A percentile compares a stretch with the other conserved stretches of the same genome.
Conservation (phyloP, 306 rosid species). For the Vigna radiata region DNA sequence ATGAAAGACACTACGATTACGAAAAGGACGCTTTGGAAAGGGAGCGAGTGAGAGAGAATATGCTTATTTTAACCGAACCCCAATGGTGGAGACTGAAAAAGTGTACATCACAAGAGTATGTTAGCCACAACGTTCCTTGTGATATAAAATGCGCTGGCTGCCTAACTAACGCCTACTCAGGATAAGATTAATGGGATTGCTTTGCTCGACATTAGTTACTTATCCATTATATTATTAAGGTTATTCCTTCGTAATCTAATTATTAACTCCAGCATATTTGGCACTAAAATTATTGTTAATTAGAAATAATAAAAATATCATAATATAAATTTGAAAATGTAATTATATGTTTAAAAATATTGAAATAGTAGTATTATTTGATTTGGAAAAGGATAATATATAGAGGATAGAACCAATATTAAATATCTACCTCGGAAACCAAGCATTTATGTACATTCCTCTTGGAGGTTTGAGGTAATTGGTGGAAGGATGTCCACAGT, state of each 20-base stretch:
- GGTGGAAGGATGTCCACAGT: constrained; percentile 28
- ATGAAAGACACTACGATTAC: constrained; percentile 34
- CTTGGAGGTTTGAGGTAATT: background rate
- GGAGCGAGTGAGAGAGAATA: constrained; percentile 14
- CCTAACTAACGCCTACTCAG: background rate
- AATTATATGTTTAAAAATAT: background rate
- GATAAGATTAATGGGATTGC: background rate
- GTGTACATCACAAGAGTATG: background rate
- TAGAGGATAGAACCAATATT: background rate
- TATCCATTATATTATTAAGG: background rate
- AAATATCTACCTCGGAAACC: background rate
- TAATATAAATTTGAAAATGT: too few relatives aligned
- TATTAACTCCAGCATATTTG: too few relatives aligned
- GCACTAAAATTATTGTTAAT: too few relatives aligned
- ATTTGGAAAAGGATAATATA: constrained; percentile 13
- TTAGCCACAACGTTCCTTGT: background rate
- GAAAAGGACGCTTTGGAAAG: constrained; percentile 33
- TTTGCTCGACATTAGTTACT: too few relatives aligned
- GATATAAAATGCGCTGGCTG: constrained; percentile 13
- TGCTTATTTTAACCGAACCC: constrained; percentile 40
- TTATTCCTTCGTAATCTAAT: too few relatives aligned
- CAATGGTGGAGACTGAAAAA: background rate
- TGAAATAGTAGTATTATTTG: background rate
- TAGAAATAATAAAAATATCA: too few relatives aligned
- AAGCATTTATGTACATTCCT: background rate